A percentile compares a stretch with the other conserved stretches of the same genome.
These are phyloP conservation scores for Ciborinia camelliae DNA, from an alignment of 2,329 filamentous ascomycete species.

Conservation along the genomic window DNA sequence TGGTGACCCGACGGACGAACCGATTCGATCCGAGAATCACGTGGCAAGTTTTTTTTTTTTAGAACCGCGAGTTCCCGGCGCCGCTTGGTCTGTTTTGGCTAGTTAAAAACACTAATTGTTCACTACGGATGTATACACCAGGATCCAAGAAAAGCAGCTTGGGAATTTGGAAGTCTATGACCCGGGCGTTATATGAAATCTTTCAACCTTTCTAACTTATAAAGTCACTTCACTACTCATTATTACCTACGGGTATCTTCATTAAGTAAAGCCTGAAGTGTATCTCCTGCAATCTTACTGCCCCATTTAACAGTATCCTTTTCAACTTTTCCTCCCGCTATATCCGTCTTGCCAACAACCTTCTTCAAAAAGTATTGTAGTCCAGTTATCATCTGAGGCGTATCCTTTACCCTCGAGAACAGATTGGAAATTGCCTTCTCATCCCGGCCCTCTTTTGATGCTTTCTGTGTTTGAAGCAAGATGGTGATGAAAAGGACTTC, in stretches of 20 bases:
- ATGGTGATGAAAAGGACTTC: conserved; percentile 76
- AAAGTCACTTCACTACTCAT: not conserved
- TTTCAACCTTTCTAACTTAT: not conserved
- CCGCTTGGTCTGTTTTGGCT: conserved; percentile 5
- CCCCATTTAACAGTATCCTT: conserved; percentile 47
- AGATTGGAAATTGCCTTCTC: conserved; percentile 60
- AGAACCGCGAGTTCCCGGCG: conserved; percentile 15
- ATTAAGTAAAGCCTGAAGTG: conserved; percentile 29
- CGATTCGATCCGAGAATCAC: conserved; percentile 10
- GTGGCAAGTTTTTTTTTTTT: not conserved
- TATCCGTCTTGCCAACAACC: conserved; percentile 63
- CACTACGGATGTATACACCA: not conserved
- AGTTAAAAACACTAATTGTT: not conserved
- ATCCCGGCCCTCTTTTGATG: conserved; percentile 46
- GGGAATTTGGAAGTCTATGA: too few species aligned
- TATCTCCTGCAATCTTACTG: conserved; percentile 44
- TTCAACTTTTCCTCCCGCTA: conserved; percentile 49
- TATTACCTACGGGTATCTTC: conserved; percentile 10
- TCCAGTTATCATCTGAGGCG: conserved; percentile 66
- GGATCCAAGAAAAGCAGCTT: not conserved
- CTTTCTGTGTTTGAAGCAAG: conserved; percentile 62
- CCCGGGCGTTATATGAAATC: too few species aligned
- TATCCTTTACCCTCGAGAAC: conserved; percentile 61
- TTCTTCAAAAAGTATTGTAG: conserved; percentile 78
- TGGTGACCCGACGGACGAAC: conserved; percentile 6